A percentile compares a stretch with the other conserved stretches of the same genome.
Conservation (phyloP, 2,329 filamentous ascomycete genomes). For the Diaporthe sp. region DNA sequence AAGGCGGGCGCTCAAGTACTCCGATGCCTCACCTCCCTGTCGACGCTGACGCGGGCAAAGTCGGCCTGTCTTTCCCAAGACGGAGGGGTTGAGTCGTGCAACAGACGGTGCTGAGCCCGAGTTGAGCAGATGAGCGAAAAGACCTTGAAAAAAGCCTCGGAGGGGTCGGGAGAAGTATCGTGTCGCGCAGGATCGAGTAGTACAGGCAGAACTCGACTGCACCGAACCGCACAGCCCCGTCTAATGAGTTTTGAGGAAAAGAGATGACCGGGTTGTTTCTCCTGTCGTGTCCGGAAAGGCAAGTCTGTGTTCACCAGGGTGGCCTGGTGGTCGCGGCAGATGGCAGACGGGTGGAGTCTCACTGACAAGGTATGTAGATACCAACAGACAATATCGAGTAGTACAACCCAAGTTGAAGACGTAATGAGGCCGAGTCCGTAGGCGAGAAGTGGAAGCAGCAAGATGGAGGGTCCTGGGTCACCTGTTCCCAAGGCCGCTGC, state of each 20-base stretch:
- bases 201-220: conserved; percentile 25
- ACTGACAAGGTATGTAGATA: conserved; percentile 3
- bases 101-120: background rate
- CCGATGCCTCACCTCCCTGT: background rate
- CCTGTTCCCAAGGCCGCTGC: conserved; percentile 12
- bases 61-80: background rate
- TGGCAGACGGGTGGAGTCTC: conserved; percentile 28
- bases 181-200: conserved; percentile 24
- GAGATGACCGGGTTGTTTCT: conserved; percentile 19
- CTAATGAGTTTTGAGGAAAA: conserved; percentile 10
- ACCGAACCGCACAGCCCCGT: conserved; percentile 15
- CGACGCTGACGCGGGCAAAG: background rate
- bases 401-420: conserved; percentile 9
- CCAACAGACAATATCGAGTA: conserved; percentile 24
- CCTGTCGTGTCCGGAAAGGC: conserved; percentile 21
- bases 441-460: background rate
- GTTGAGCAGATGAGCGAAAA: background rate
- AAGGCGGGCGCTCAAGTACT: background rate
- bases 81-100: background rate
- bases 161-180: conserved; percentile 9
- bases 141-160: conserved; percentile 3
- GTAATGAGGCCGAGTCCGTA: conserved; percentile 19
- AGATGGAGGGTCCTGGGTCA: background rate
- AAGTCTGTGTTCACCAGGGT: conserved; percentile 19
- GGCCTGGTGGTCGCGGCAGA: conserved; percentile 27